Percentiles rank a stretch among this genome's conserved stretches.
Evolutionary conservation across 805 yeast genomes (phyloP).

Genomic region (Zygoascus tannicola): DNA sequence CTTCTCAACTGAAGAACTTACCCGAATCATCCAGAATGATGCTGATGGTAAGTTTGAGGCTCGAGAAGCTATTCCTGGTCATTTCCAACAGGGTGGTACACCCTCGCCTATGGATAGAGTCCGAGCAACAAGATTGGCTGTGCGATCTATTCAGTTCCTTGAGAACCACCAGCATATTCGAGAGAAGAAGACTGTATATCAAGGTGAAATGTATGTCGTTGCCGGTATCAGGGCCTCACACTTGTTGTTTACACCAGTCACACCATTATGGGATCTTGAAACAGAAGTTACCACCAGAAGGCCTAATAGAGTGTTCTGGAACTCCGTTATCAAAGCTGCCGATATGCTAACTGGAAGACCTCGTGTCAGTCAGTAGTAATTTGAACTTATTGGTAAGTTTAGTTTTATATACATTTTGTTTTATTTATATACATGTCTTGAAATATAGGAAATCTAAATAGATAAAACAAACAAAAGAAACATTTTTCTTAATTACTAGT

Average conservation of each 20-base stretch:
- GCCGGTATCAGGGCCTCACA: constrained; percentile 76
- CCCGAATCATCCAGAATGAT: constrained; percentile 75
- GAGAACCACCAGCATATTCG: constrained; percentile 40
- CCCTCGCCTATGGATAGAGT: constrained; percentile 94
- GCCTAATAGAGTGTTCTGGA: constrained; percentile 87
- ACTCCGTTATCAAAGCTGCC: constrained; percentile 59
- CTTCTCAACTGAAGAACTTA: constrained; percentile 71
- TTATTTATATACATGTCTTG: background rate
- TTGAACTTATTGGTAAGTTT: background rate
- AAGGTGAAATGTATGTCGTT: constrained; percentile 42
- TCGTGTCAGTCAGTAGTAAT: constrained; percentile 2
- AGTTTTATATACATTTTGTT: constrained; percentile 2
- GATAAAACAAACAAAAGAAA: too few species aligned
- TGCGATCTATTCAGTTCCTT: constrained; percentile 79
- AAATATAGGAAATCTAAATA: too few species aligned
- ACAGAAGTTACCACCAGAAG: constrained; percentile 73
- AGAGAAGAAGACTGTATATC: constrained; percentile 5
- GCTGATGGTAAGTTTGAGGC: constrained; percentile 73
- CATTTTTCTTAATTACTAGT: too few species aligned
- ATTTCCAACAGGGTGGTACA: constrained; percentile 93
- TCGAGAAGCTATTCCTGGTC: constrained; percentile 95
- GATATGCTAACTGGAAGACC: constrained; percentile 59
- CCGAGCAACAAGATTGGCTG: constrained; percentile 80
- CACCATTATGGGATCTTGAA: constrained; percentile 75
- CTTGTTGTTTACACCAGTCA: constrained; percentile 62